Conservation (phyloP, 352 stramenopile genomes). For the Phytophthora litchii region DNA sequence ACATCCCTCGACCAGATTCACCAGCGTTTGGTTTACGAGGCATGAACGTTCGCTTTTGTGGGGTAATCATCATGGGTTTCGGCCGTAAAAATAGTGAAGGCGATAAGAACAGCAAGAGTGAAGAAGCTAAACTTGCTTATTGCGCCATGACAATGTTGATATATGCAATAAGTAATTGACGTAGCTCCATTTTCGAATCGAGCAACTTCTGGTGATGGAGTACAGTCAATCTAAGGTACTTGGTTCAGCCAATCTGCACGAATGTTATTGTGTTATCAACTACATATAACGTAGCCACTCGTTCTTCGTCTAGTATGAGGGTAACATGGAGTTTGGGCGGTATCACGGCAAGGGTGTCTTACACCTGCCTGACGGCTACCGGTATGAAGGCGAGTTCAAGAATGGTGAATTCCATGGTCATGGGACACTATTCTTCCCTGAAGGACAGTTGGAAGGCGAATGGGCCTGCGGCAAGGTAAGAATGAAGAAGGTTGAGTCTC, state of each 20-base stretch:
- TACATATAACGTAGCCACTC: too few relatives aligned
- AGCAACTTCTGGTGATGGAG: conserved; percentile 19
- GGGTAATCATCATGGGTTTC: conserved; percentile 1
- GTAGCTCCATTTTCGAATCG: conserved; percentile 3
- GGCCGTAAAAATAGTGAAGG: conserved; percentile 6
- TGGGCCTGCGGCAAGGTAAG: conserved; percentile 76
- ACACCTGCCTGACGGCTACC: conserved; percentile 61
- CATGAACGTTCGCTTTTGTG: not conserved
- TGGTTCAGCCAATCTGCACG: not conserved
- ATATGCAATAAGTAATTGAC: not conserved
- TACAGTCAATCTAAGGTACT: conserved; percentile 40
- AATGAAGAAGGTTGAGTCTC: not conserved
- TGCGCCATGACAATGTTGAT: too few relatives aligned
- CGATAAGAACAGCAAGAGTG: conserved; percentile 13
- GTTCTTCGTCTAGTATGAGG: conserved; percentile 54
- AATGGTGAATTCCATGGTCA: conserved; percentile 83
- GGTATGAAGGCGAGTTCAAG: conserved; percentile 83
- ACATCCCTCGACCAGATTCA: conserved; percentile 13
- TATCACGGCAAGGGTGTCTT: conserved; percentile 65
- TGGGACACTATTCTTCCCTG: conserved; percentile 70
- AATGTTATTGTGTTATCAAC: too few relatives aligned
- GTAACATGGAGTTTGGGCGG: conserved; percentile 58
- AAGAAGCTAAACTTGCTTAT: conserved; percentile 5
- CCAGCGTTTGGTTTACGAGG: not conserved
- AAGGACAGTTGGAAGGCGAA: conserved; percentile 70